Base-by-base conservation (phyloP, 805 yeast species). In the Lipomyces sp. region DNA sequence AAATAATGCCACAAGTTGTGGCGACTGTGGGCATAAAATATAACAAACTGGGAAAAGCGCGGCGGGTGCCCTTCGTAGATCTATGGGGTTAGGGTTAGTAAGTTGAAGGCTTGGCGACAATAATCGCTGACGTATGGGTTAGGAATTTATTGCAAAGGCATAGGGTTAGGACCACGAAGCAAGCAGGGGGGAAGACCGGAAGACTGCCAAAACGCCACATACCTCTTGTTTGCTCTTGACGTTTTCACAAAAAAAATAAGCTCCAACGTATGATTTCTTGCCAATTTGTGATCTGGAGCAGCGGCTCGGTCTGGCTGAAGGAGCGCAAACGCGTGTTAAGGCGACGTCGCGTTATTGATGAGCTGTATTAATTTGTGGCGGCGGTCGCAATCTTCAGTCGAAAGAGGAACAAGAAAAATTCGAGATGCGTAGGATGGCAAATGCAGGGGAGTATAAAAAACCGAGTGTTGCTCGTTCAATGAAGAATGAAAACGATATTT, bases 11-110 rank as follows among this genome's bases (percentile, higher is more conserved):
- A 57, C 30, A 13, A 6, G 50, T 10, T 11, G 29, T 24, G 10
- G 48, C 48, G 24, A 30, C 29, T 30, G 59, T 11, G 11, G n/a
- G 39, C 24, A 35, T 37, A 34, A 24, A 18, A n/a, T 57, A 51
- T 7, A 51, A 29, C 3, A 30, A 2, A 7, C n/a, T 29, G n/a
- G 18, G 55, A 24, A n/a, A 51, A 51, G 2, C 15, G 4, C 4
- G 29, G 29, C 11, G 1, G 24, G n/a, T 18, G 45, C 57, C 32
- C 24, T 24, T 11, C 57, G 57, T 11, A 11, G 58, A 55, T 33
- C 58, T 55, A 42, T n/a, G 24, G 58, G 58, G 58, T 55, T 55
- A 55, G 58, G 24, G 58, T 51, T 51, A 51, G 54, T n/a, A 11
- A 51, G 54, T n/a, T n/a, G 54, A 51, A 4, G 29, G 15, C 30